Base-by-base conservation (phyloP, 2,329 filamentous ascomycete genomes). In the Hypoxylon sp. region DNA sequence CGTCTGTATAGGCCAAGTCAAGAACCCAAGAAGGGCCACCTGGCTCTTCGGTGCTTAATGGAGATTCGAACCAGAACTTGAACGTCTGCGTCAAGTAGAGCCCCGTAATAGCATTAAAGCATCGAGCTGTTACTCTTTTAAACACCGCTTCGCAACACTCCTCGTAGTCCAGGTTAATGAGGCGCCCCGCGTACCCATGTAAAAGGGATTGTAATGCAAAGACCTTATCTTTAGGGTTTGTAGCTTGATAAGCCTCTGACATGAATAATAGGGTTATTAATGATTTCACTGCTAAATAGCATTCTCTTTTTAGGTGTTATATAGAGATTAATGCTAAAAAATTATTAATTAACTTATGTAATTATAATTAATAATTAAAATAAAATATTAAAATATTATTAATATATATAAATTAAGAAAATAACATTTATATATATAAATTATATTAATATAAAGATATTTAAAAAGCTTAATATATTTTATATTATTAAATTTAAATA, bases 191-290 rank as follows among this genome's bases (percentile, higher is more conserved):
- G 19, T 17, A 21, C 2, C 20, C 20, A 15, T 31, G 40, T 3
- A 51, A 19, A 2, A 51, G 32, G 19, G 47, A 37, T 13, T 45
- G 30, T 12, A 51, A 27, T 12, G 47, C 47, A 16, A 51, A 51
- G 3, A 38, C 11, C 11, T 51, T 51, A 16, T 51, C 47, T 27
- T 40, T 13, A 2, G 38, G 38, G 19, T 51, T 13, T 1, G 47
- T 44, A 11, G 47, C 31, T 20, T 12, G 9, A 23, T 34, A 43
- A 2, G 11, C 13, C 1, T 9, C 12, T 6, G 37, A 12, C 30
- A 16, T 23, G 2, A 3, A 27, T 7, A 49, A 21, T 13, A 49
- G 21, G 15, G 11, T 1, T 21, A n/a, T 3, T 29, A 45, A 16
- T 19, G 16, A 8, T 26, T 27, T 25, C 21, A 25, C 21, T 25